phyloP scores from a whole-genome alignment of 2,329 filamentous ascomycete genomes.

The Aureobasidium melanogenum region DNA sequence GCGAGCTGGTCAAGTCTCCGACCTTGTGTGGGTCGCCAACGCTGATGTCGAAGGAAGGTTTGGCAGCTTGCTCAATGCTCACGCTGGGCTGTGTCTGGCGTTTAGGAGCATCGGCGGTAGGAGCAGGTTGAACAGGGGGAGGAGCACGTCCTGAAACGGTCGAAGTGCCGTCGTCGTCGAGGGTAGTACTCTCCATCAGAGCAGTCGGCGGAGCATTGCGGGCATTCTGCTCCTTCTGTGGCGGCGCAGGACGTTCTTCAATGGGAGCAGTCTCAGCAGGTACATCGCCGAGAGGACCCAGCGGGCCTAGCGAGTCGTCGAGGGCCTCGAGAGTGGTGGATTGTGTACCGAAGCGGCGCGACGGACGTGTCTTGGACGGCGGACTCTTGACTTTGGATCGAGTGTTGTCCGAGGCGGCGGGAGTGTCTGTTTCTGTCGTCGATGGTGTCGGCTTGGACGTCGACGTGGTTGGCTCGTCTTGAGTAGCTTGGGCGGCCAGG shows the following conservation, averaged over 20 bases:
- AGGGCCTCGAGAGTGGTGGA: constrained; percentile 71
- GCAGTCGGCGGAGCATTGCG: constrained; percentile 45
- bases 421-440: constrained; percentile 10
- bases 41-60: constrained; percentile 80
- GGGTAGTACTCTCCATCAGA: constrained; percentile 57
- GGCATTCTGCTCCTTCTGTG: constrained; percentile 48
- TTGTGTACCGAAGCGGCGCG: constrained; percentile 59
- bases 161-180: constrained; percentile 51
- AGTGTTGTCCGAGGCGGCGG: constrained; percentile 19
- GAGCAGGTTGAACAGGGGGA: constrained; percentile 48
- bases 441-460: not conserved
- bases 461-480: constrained; percentile 19
- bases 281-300: constrained; percentile 56
- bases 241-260: constrained; percentile 55
- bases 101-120: constrained; percentile 32
- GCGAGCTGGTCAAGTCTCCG: constrained; percentile 89
- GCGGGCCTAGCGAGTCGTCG: constrained; percentile 65
- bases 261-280: constrained; percentile 30
- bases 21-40: constrained; percentile 98
- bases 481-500: constrained; percentile 29
- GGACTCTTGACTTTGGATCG: constrained; percentile 20
- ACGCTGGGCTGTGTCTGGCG: constrained; percentile 64
- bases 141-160: constrained; percentile 50
- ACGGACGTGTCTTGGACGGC: constrained; percentile 34
- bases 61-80: constrained; percentile 85